These are phyloP conservation scores for Brassica incana DNA, from an alignment of 345 rosid species.

Conservation along the genomic window DNA sequence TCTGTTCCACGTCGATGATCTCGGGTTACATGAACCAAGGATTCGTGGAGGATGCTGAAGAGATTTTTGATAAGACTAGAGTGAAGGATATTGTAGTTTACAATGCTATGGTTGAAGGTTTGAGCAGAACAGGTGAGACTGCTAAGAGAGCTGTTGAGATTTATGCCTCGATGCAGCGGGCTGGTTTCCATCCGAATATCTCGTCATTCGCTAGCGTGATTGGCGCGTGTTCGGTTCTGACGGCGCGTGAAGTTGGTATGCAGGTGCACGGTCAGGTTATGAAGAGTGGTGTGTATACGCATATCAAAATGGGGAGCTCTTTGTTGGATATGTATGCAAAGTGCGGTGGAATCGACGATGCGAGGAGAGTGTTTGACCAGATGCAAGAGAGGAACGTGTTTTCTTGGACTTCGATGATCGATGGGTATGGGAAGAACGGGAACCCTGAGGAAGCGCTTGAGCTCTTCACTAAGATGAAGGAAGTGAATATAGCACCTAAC, in stretches of 20 bases:
- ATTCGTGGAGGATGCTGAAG: constrained; percentile 58
- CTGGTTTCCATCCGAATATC: constrained; percentile 57
- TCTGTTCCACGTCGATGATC: constrained; percentile 89
- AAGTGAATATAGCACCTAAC: constrained; percentile 54
- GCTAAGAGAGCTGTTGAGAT: constrained; percentile 54
- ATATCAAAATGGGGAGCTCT: constrained; percentile 84
- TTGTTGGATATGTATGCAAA: constrained; percentile 88
- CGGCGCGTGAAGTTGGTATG: constrained; percentile 61
- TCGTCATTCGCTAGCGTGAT: constrained; percentile 79
- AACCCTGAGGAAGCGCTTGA: constrained; percentile 66
- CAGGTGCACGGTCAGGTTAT: constrained; percentile 74
- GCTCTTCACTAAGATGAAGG: constrained; percentile 62
- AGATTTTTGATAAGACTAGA: constrained; percentile 49
- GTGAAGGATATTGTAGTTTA: constrained; percentile 79
- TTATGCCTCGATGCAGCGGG: constrained; percentile 67
- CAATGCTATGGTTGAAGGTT: constrained; percentile 96
- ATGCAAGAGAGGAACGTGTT: constrained; percentile 76
- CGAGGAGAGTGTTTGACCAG: constrained; percentile 55
- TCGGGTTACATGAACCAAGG: constrained; percentile 84
- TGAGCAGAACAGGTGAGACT: constrained; percentile 60
- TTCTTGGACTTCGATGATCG: constrained; percentile 96
- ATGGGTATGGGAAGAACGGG: constrained; percentile 94
- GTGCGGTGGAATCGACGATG: constrained; percentile 71
- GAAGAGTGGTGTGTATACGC: constrained; percentile 50
- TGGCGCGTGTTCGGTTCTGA: constrained; percentile 79